Percentiles rank a stretch among this genome's conserved stretches.
These are phyloP conservation scores for Fraxinus angustifolia DNA, from an alignment of 305 asterid genomes.

Conservation along the genomic window DNA sequence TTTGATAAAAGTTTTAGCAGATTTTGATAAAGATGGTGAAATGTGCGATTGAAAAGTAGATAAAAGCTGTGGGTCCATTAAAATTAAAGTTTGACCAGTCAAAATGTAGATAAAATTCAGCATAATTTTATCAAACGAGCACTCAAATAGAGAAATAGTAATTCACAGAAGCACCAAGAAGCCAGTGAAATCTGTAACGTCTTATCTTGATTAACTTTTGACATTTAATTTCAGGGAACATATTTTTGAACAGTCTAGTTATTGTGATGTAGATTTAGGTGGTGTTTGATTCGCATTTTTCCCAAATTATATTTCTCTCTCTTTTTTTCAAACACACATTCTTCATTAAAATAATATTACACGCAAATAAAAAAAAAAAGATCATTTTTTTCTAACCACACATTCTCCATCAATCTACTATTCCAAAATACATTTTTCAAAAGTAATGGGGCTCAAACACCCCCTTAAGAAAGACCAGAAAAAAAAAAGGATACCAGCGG, in stretches of 20 bases:
- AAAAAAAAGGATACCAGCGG: neutral
- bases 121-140: neutral
- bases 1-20: neutral
- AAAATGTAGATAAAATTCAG: neutral
- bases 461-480: neutral
- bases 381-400: too few relatives aligned
- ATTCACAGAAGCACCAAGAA: constrained; percentile 22
- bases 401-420: too few relatives aligned
- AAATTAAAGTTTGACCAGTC: neutral
- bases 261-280: neutral
- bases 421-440: too few relatives aligned
- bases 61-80: neutral
- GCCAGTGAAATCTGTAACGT: neutral
- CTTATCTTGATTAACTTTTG: neutral
- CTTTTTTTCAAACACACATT: too few relatives aligned
- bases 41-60: neutral
- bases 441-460: too few relatives aligned
- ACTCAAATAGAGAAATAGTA: neutral
- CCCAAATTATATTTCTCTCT: too few relatives aligned
- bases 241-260: neutral
- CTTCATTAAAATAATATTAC: too few relatives aligned
- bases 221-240: neutral
- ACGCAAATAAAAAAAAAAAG: too few relatives aligned
- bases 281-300: too few relatives aligned
- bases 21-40: neutral